Evolutionary conservation across 139 green algal genomes (phyloP), one percentile per base, ranked within the genome.

Genomic region (Chlamydomonas sphaeroides): DNA sequence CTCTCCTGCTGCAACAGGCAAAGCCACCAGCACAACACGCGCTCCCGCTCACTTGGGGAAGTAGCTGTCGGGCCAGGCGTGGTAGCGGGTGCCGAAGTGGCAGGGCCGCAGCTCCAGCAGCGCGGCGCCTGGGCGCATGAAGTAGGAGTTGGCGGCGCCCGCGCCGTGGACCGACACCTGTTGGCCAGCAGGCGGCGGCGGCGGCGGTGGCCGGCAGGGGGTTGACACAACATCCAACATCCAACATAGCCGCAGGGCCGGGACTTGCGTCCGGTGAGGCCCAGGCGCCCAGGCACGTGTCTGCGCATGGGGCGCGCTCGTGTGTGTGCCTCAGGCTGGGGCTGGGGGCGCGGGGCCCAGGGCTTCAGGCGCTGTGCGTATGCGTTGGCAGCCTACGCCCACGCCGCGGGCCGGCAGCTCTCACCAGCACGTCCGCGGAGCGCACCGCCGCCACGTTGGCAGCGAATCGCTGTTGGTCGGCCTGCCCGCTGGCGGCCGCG

Each of bases 121-220:
- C 62, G n/a, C 62, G 8, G n/a, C 18, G 28, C 62, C 62, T 5
- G 62, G 62, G n/a, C 62, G 62, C 62, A 68, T 68, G 62, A 68
- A 68, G 62, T 28, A 39, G 21, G 62, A 38, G 62, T 68, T 68
- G 62, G 62, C 32, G 62, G 32, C n/a, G n/a, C n/a, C 32, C n/a
- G 62, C 62, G 30, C 62, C 62, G 62, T 68, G 62, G n/a, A 68
- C n/a, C n/a, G n/a, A 20, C 62, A 68, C 62, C 62, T 42, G 62
- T 8, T n/a, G n/a, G n/a, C n/a, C n/a, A n/a, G n/a, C n/a, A n/a
- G n/a, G n/a, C n/a, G n/a, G n/a, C n/a, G 53, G 21, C 5, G 53
- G 53, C 26, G 53, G 53, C 11, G 53, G 53, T 5, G 15, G 21
- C 11, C 11, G 53, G 53, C 11, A 30, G 20, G 53, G 7, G 23